phyloP scores from a whole-genome alignment of 305 asterid genomes.

The Stenogyne calaminthoides region DNA sequence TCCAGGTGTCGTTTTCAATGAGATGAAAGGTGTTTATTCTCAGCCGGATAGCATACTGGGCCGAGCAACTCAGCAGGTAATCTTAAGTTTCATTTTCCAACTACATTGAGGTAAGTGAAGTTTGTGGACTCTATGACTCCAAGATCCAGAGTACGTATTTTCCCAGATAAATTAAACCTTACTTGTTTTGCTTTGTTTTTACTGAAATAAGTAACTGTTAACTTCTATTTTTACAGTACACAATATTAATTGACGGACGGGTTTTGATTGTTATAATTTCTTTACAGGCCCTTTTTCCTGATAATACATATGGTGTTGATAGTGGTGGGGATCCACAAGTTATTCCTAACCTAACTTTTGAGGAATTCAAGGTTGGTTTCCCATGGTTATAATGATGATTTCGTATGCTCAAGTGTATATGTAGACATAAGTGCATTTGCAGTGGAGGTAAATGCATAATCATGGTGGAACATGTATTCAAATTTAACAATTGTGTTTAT shows the following conservation, averaged over 20 bases:
- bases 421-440: neutral
- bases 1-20: slow-evolving; percentile 98
- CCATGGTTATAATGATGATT: slow-evolving; percentile 18
- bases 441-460: neutral
- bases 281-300: slow-evolving; percentile 90
- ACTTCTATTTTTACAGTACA: slow-evolving; percentile 12
- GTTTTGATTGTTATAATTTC: slow-evolving; percentile 24
- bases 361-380: slow-evolving; percentile 84
- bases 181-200: neutral
- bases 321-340: slow-evolving; percentile 99
- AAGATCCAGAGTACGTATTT: neutral
- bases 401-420: neutral
- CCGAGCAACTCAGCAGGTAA: slow-evolving; percentile 87
- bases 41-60: slow-evolving; percentile 96
- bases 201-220: slow-evolving; percentile 14
- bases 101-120: slow-evolving; percentile 15
- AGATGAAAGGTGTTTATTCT: slow-evolving; percentile 99
- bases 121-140: slow-evolving; percentile 2
- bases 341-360: slow-evolving; percentile 88
- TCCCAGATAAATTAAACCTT: slow-evolving; percentile 4
- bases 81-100: slow-evolving; percentile 24
- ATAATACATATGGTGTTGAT: slow-evolving; percentile 95
- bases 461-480: neutral
- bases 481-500: neutral
- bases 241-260: slow-evolving; percentile 1